Evolutionary conservation across 140 eudicot species (phyloP).

Genomic region (Stevia rebaudiana): DNA sequence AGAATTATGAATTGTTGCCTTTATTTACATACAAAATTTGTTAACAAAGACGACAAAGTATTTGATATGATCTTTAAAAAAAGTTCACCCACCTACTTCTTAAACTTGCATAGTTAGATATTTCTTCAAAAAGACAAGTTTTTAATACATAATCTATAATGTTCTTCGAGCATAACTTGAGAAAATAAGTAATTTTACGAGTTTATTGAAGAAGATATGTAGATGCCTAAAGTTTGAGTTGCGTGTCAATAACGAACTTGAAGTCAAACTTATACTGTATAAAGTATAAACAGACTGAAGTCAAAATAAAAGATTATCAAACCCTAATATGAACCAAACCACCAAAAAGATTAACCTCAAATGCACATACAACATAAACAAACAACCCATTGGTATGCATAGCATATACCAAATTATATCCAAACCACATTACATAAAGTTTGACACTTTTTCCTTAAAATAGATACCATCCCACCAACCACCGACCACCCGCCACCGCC

Average conservation of each 20-base stretch:
- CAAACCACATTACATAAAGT: slow-evolving; percentile 32
- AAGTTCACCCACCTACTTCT: too few species aligned
- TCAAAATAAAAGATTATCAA: slow-evolving; percentile 6
- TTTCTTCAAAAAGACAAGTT: too few species aligned
- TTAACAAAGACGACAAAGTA: too few species aligned
- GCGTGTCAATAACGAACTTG: not conserved
- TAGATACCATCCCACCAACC: slow-evolving; percentile 17
- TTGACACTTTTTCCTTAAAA: slow-evolving; percentile 12
- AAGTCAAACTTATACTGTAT: slow-evolving; percentile 7
- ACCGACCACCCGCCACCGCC: slow-evolving; percentile 10
- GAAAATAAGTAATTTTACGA: too few species aligned
- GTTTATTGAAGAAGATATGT: too few species aligned
- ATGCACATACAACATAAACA: slow-evolving; percentile 30
- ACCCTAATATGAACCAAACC: slow-evolving; percentile 3
- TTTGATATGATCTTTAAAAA: too few species aligned
- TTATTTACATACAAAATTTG: too few species aligned
- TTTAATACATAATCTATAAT: too few species aligned
- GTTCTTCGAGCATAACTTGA: too few species aligned
- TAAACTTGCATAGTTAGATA: too few species aligned
- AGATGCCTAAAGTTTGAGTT: too few species aligned
- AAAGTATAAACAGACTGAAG: slow-evolving; percentile 1
- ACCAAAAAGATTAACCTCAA: slow-evolving; percentile 23
- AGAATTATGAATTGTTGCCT: too few species aligned
- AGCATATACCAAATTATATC: slow-evolving; percentile 30
- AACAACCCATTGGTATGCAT: slow-evolving; percentile 36